Base-by-base conservation (phyloP, 2,329 filamentous ascomycete genomes). In the Talaromyces sp. region DNA sequence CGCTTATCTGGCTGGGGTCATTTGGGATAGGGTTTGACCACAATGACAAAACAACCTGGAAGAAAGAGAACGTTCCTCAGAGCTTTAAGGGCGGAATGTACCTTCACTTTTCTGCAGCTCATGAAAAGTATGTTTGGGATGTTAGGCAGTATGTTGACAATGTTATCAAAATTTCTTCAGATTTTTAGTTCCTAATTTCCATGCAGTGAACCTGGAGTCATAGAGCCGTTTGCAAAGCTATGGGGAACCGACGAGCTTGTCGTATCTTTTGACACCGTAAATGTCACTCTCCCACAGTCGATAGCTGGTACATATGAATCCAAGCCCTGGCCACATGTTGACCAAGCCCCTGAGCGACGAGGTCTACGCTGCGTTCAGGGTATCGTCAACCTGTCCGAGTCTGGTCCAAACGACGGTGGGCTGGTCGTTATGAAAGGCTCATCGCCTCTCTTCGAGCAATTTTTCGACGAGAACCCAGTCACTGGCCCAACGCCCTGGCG, bases 71-170 rank as follows among this genome's bases (percentile, higher is more conserved):
- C 60, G 70, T 82, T 1, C 79, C 79, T 1, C 67, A 75, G 73
- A 61, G 61, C 56, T 81, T 33, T 2, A 59, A 59, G 7, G 56
- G 56, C 27, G 47, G 47, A 8, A 59, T 80, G 77, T 81, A 79
- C 66, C 56, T 62, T 7, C 47, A 60, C 36, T 79, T 78, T 60
- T 68, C 66, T 5, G 70, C 71, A 2, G 67, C 72, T 3, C 77
- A 80, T 51, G 78, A 80, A 66, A 75, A 78, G 64, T 75, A 76
- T 63, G 70, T 75, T 2, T 81, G 78, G 78, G 78, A 80, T 28
- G 75, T 76, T 2, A 68, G 74, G 34, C 74, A 66, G 65, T 64
- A 64, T 58, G 64, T 33, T 16, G n/a, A 7, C 14, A 40, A n/a
- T 8, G 5, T 40, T n/a, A n/a, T n/a, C 36, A 40, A 40, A 16